These are phyloP conservation scores for Spizellomyces punctatus DNA, from an alignment of 192 early-diverging fungal genomes.

Conservation along the genomic window DNA sequence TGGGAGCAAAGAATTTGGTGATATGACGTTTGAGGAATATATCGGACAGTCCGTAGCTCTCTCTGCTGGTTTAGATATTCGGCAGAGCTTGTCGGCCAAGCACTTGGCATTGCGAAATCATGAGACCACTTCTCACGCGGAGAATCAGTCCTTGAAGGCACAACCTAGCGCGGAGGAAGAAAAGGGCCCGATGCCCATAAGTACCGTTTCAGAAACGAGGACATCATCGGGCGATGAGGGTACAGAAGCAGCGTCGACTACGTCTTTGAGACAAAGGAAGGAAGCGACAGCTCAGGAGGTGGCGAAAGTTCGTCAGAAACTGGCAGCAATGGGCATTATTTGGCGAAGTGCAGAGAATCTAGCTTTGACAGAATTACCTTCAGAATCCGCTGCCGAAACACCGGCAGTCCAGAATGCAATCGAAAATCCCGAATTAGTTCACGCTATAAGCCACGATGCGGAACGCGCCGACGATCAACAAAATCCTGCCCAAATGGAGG, in stretches of 20 bases:
- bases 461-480: not conserved
- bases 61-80: constrained; percentile 15
- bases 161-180: too few species aligned
- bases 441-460: not conserved
- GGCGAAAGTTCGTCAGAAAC: constrained; percentile 13
- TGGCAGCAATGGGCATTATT: constrained; percentile 24
- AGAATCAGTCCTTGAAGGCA: too few species aligned
- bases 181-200: too few species aligned
- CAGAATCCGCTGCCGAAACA: not conserved
- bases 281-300: constrained; percentile 25
- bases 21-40: constrained; percentile 43
- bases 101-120: constrained; percentile 23
- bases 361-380: not conserved
- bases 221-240: too few species aligned
- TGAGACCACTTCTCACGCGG: constrained; percentile 4
- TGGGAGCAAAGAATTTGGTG: constrained; percentile 2
- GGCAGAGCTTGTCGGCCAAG: constrained; percentile 42
- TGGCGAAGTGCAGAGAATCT: constrained; percentile 6
- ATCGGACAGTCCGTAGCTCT: constrained; percentile 26
- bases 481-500: constrained; percentile 24
- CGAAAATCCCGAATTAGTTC: not conserved
- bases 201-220: too few species aligned
- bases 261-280: constrained; percentile 11
- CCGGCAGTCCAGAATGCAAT: not conserved
- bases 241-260: not conserved